Evolutionary conservation across 2,329 filamentous ascomycete species (phyloP), one percentile per base, ranked within the genome.

Genomic region (Fusarium sambucinum): DNA sequence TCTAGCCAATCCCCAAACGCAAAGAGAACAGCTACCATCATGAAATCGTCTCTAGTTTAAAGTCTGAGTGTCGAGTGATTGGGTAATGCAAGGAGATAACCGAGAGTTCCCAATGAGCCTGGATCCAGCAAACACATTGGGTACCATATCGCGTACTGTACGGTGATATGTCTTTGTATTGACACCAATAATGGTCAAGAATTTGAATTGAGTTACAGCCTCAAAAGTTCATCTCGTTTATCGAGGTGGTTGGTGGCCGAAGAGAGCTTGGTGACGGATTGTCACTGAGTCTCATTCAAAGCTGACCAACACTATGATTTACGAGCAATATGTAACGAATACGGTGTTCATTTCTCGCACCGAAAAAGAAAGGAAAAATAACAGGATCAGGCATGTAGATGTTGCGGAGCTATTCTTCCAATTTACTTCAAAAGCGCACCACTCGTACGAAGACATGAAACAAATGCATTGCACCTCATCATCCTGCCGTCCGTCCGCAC

Each of bases 61-160:
- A 66, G 33, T 38, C 33, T 59, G 32, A 38, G 33, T 51, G 41
- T 38, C 27, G 47, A 35, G 27, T 40, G 53, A 27, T 33, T 55
- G 52, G 50, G 25, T 23, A 44, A 19, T 41, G 29, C 17, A 51
- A 51, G 44, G 45, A 55, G 55, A 52, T 45, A 61, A 12, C 56
- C 47, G 41, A 46, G 33, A 41, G 46, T 30, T 47, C 32, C 30
- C 57, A 29, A 46, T 45, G 56, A 25, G 45, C 48, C 48, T 44
- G 55, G 48, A 55, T 55, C n/a, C 23, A 52, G 21, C 25, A 19
- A 19, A 46, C 23, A 37, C n/a, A 25, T 38, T 38, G 23, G 17
- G 13, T 10, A 23, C 25, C 16, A 33, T 19, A 50, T 14, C 13
- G 23, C 29, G 19, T 47, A 37, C 47, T 48, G 21, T 19, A 46